A percentile compares a stretch with the other conserved stretches of the same genome.
Evolutionary conservation across 257 asterid species (phyloP).

Genomic region (Solanum virginianum): DNA sequence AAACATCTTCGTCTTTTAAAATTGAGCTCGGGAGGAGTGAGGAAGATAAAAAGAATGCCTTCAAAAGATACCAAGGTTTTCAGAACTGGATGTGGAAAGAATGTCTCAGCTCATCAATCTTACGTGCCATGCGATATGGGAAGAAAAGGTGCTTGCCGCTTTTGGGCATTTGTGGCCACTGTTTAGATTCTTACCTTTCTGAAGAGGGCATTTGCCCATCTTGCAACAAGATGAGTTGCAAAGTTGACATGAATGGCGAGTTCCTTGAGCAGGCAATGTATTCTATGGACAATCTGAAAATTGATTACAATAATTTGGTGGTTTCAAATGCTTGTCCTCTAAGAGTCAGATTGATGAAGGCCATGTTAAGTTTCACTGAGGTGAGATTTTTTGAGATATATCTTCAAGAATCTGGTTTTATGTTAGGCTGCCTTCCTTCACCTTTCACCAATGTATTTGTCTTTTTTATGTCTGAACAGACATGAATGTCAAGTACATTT

Average conservation of each 20-base stretch:
- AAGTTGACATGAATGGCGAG: conserved; percentile 11
- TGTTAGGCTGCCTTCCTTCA: not conserved
- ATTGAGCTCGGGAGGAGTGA: conserved; percentile 54
- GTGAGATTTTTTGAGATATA: conserved; percentile 22
- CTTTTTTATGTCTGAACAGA: not conserved
- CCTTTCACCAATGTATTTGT: not conserved
- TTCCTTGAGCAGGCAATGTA: conserved; percentile 12
- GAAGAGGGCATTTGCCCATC: conserved; percentile 34
- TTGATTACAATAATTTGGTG: conserved; percentile 6
- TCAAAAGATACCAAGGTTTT: conserved; percentile 55
- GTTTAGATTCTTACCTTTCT: conserved; percentile 37
- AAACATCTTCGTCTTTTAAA: conserved; percentile 60
- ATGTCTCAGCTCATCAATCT: conserved; percentile 41
- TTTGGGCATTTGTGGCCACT: conserved; percentile 52
- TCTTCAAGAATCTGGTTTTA: not conserved
- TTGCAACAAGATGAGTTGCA: conserved; percentile 18
- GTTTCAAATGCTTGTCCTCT: conserved; percentile 34
- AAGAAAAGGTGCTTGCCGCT: conserved; percentile 46
- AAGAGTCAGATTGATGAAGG: conserved; percentile 62
- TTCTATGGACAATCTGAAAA: conserved; percentile 15
- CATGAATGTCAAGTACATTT: not conserved
- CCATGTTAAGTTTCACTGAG: conserved; percentile 59
- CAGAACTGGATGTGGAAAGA: conserved; percentile 86
- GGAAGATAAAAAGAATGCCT: conserved; percentile 33
- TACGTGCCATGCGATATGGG: conserved; percentile 44